Conservation (phyloP, 2,329 filamentous ascomycete genomes). For the Botrytis sinoallii region DNA sequence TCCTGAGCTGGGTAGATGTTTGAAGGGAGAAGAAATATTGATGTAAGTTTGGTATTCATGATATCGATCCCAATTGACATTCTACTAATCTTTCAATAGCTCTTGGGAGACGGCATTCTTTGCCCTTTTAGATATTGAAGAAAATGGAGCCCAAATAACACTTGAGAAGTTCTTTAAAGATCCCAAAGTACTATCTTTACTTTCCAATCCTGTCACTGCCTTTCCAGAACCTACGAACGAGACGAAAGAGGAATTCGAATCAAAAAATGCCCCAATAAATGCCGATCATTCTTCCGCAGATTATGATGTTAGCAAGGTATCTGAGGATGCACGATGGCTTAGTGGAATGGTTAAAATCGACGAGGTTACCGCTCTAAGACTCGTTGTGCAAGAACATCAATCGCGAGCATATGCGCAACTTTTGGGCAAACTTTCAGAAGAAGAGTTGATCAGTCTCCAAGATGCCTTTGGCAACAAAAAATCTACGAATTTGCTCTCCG, state of each 20-base stretch:
- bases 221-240: slow-evolving; percentile 62
- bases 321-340: slow-evolving; percentile 82
- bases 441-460: slow-evolving; percentile 73
- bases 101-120: slow-evolving; percentile 61
- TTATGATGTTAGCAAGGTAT: slow-evolving; percentile 75
- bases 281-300: slow-evolving; percentile 66
- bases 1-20: slow-evolving; percentile 79
- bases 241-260: slow-evolving; percentile 72
- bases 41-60: slow-evolving; percentile 58
- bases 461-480: slow-evolving; percentile 68
- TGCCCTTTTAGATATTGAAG: slow-evolving; percentile 55
- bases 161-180: slow-evolving; percentile 67
- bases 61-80: background rate
- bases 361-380: slow-evolving; percentile 75
- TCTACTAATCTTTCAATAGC: slow-evolving; percentile 39
- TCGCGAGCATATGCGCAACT: slow-evolving; percentile 71
- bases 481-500: slow-evolving; percentile 54
- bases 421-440: slow-evolving; percentile 67
- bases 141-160: slow-evolving; percentile 54
- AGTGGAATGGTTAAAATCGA: slow-evolving; percentile 75
- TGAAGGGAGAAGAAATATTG: slow-evolving; percentile 75
- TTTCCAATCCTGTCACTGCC: slow-evolving; percentile 65
- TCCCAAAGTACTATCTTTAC: slow-evolving; percentile 62
- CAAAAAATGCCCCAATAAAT: slow-evolving; percentile 83
- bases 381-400: slow-evolving; percentile 82